Evolutionary conservation across 768 basidiomycete species (phyloP), one percentile per base, ranked within the genome.

Genomic region (Sarcodon sp.): DNA sequence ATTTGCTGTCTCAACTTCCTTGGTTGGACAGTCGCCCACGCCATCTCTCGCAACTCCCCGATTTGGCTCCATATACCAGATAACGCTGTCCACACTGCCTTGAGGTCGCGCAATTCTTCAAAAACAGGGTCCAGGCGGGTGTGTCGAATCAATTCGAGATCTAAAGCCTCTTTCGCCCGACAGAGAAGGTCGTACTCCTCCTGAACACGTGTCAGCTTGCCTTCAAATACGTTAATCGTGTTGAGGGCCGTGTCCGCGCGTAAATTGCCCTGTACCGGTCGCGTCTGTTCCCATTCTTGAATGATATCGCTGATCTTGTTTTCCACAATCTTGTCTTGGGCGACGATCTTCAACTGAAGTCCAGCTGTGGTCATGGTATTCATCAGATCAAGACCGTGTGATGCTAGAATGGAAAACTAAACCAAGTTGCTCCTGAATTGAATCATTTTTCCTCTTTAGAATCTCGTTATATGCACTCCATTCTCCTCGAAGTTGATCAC

Each of bases 381-480:
- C 9, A 13, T 10, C 35, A 31, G 15, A 4, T 38, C 27, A 37
- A 10, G 33, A 27, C 37, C 43, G 18, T 16, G 43, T 7, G 35
- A 33, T 51, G 35, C 3, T 27, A 16, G 53, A 8, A 45, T 16
- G 51, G 39, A 37, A n/a, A 31, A 61, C 77, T 50, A 63, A n/a
- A 93, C 93, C 87, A 39, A 98, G 76, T 62, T 99, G 96, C 66
- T 98, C 93, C 68, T 97, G 91, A 57, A 99, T 99, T 27, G 90
- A 88, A 60, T 92, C 92, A 55, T 92, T 94, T 80, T 98, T 98
- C 57, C 96, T 74, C 71, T 91, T 91, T 62, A 99, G 70, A 50
- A 98, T 97, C 67, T 98, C 94, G 54, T 92, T 90, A 69, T 93
- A 98, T 31, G 94, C 92, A 60, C 87, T 87, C 96, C 96, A 99